Evolutionary conservation across 257 asterid species (phyloP).

Genomic region (Solanum commersonii): DNA sequence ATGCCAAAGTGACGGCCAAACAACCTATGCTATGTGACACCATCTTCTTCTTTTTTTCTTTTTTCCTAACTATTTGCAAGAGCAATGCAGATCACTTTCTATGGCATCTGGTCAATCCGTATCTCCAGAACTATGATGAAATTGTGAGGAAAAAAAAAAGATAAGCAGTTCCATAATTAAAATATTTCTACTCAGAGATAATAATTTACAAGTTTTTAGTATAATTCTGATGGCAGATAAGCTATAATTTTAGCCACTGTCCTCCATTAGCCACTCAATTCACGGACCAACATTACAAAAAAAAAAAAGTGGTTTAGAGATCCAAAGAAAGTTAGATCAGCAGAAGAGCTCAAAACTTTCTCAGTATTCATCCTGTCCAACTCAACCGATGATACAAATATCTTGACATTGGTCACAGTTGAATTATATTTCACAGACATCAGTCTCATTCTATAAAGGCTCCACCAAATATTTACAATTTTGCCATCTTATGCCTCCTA

Average conservation of each 20-base stretch:
- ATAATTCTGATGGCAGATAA: background rate
- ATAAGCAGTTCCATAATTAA: background rate
- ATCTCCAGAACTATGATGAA: background rate
- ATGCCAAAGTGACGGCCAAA: background rate
- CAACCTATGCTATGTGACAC: background rate
- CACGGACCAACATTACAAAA: background rate
- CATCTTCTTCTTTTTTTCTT: background rate
- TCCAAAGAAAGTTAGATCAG: background rate
- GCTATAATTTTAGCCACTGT: background rate
- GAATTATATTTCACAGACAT: background rate
- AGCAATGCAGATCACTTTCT: background rate
- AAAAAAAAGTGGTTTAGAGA: background rate
- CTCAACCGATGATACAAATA: background rate
- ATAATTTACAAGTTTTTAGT: background rate
- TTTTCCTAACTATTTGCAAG: background rate
- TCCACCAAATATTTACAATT: background rate
- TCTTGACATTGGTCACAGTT: background rate
- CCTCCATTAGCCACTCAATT: background rate
- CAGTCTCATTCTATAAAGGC: background rate
- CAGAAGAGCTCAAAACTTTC: background rate
- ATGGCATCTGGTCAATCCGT: background rate
- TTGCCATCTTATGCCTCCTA: background rate
- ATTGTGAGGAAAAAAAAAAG: background rate
- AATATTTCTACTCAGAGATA: background rate
- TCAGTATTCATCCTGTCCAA: background rate